A percentile compares a stretch with the other conserved stretches of the same genome.
Evolutionary conservation across 495 filamentous ascomycete genomes (phyloP).

Genomic region (Pyronema domesticum): DNA sequence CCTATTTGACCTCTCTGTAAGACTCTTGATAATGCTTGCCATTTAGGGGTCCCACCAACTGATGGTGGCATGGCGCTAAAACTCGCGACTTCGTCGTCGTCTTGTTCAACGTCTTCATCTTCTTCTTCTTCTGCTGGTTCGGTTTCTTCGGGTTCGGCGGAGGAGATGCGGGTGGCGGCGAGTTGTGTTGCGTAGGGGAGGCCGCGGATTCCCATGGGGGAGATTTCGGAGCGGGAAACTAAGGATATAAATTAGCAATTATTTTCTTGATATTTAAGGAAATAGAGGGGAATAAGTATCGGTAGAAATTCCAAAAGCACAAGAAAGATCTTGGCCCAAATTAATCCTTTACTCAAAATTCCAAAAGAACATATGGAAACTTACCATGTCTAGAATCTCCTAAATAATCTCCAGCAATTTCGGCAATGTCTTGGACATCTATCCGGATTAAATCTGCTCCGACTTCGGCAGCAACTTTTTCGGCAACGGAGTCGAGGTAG

Average conservation of each 20-base stretch:
- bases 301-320: slow-evolving; percentile 1
- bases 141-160: slow-evolving; percentile 24
- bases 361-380: neutral
- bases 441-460: slow-evolving; percentile 62
- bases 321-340: neutral
- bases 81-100: no score
- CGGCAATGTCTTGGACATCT: slow-evolving; percentile 61
- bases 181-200: slow-evolving; percentile 50
- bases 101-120: slow-evolving; percentile 25
- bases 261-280: no score
- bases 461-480: slow-evolving; percentile 39
- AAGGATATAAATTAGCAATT: slow-evolving; percentile 1
- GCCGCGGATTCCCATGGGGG: slow-evolving; percentile 27
- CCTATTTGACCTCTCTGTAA: no score
- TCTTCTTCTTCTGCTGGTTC: slow-evolving; percentile 31
- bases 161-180: neutral
- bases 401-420: slow-evolving; percentile 55
- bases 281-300: slow-evolving; percentile 4
- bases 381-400: slow-evolving; percentile 34
- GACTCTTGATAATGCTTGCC: no score
- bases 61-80: neutral
- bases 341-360: neutral
- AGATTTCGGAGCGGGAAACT: slow-evolving; percentile 6
- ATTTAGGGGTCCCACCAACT: neutral
- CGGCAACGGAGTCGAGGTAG: slow-evolving; percentile 41